Base-by-base conservation (phyloP, 2,329 filamentous ascomycete genomes). In the Talaromyces sp. region DNA sequence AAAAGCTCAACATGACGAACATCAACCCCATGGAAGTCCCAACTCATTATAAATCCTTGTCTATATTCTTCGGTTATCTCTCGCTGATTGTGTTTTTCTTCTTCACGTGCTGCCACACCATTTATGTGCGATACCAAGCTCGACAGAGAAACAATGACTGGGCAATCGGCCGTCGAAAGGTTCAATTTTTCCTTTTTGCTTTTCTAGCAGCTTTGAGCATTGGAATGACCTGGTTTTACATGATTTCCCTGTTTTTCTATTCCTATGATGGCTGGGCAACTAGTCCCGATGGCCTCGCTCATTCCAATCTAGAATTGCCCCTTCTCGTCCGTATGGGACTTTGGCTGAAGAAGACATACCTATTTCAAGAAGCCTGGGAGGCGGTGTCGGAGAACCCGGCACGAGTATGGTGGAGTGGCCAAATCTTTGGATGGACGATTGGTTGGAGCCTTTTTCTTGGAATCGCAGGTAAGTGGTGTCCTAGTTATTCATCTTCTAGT, bases 381-480 rank as follows among this genome's bases (percentile, higher is more conserved):
- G 81, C 84, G 20, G 72, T 84, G 4, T 75, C 81, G 6, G 80
- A 81, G 61, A 81, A 77, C 45, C 74, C 79, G 3, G 78, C 80
- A 44, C 78, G 82, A 14, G 80, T 84, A 63, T 84, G 84, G 78
- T 87, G 85, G 81, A 82, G 80, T 6, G 82, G 83, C 55, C 84
- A 87, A 69, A 74, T 83, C 39, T 82, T 84, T 52, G 71, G 83
- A 11, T 80, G 77, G 24, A 74, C 79, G 11, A 71, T 82, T 27
- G 77, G 82, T 1, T 85, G 81, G 76, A 81, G 79, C 49, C 70
- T 83, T 40, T 80, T 86, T 54, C 72, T 87, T 27, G 80, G 82
- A 2, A 75, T 85, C 35, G 81, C 86, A 68, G 84, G 85, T 61
- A 58, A 47, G 51, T 55, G 6, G n/a, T 10, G 33, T 37, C 24